Evolutionary conservation across 2,329 filamentous ascomycete species (phyloP), one percentile per base, ranked within the genome.

Genomic region (Fusarium multiceps): DNA sequence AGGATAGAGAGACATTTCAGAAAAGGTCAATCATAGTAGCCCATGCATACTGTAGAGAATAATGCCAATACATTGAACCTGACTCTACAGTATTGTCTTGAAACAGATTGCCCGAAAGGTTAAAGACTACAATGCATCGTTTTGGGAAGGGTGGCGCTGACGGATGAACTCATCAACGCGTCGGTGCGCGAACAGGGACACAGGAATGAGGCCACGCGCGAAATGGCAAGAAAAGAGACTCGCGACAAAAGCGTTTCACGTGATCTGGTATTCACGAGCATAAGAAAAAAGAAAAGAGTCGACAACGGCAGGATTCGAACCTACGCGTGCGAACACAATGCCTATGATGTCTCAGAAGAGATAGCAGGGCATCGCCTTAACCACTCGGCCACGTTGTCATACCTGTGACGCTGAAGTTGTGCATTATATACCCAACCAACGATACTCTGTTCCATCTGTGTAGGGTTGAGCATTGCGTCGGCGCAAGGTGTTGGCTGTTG

Each of bases 361-460:
- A 65, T 65, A 65, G 62, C 62, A 65, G 62, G 62, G 62, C 62
- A 65, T 65, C 62, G 62, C 62, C 62, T 65, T 65, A 65, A 65
- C 62, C 62, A 65, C 62, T 65, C 62, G 60, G 62, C 62, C 62
- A 65, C 53, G 61, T 65, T 65, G 62, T 65, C 62, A 53, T 59
- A 8, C 7, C 6, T 6, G 2, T 23, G 21, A 23, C 4, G 21
- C 21, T 23, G 5, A 13, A 34, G 0, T 40, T 13, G 14, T 6
- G 0, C 1, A 0, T 10, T 61, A 61, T 62, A 62, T 62, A 42
- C n/a, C 3, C 2, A 5, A 2, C 2, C 1, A 1, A 3, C 4
- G 0, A 2, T 14, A 13, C 9, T 7, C 8, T 12, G 6, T 20
- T 11, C 4, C 5, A 6, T 7, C 7, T 4, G 5, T 11, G 16